Conservation (phyloP, 2,329 filamentous ascomycete genomes). For the Exophiala oligosperma region DNA sequence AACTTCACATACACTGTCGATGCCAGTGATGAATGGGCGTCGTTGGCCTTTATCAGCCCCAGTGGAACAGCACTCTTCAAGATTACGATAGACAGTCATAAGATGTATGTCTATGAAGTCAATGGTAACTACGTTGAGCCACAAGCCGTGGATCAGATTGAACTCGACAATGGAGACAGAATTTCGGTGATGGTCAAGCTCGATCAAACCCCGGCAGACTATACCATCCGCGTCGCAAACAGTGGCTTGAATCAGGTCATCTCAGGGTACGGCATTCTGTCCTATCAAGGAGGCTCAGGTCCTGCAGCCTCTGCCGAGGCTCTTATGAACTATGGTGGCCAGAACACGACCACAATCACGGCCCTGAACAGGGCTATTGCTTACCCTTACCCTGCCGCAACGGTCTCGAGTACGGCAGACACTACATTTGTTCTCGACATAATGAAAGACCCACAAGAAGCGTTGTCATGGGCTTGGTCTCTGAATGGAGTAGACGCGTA, state of each 20-base stretch:
- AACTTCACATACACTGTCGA: conserved; percentile 33
- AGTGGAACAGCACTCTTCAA: conserved; percentile 36
- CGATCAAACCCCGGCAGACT: conserved; percentile 38
- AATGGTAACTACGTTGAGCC: conserved; percentile 47
- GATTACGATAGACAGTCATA: conserved; percentile 46
- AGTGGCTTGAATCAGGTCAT: conserved; percentile 56
- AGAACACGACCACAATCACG: conserved; percentile 39
- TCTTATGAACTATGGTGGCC: conserved; percentile 55
- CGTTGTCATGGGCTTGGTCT: conserved; percentile 54
- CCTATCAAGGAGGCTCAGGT: conserved; percentile 37
- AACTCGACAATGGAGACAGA: conserved; percentile 41
- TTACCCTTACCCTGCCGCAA: conserved; percentile 50
- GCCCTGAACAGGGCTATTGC: conserved; percentile 48
- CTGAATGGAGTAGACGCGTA: conserved; percentile 48
- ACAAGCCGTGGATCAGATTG: conserved; percentile 36
- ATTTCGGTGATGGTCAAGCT: conserved; percentile 44
- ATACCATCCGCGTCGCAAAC: conserved; percentile 52
- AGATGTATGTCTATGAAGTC: conserved; percentile 46
- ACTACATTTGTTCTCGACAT: conserved; percentile 45
- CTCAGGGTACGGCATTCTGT: conserved; percentile 53
- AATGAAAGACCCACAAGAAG: conserved; percentile 30
- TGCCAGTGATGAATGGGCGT: conserved; percentile 35
- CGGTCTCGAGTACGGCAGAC: conserved; percentile 46
- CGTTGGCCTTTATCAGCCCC: conserved; percentile 42
- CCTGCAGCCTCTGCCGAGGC: conserved; percentile 37